Evolutionary conservation across 306 rosid genomes (phyloP).

Genomic region (Sicyos baderoa): DNA sequence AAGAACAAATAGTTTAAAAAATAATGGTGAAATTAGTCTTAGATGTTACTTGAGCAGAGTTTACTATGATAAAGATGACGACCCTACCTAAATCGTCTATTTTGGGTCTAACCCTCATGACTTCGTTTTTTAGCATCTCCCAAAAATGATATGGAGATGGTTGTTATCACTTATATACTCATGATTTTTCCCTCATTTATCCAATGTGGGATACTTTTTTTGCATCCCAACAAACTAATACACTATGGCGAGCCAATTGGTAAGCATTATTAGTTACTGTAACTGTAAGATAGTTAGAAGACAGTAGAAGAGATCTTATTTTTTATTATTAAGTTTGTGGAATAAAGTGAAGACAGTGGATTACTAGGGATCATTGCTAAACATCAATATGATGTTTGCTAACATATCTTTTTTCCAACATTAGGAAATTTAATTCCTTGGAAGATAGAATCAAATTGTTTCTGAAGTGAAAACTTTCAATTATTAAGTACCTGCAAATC

Average conservation of each 20-base stretch:
- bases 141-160: too few relatives aligned
- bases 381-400: not conserved
- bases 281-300: not conserved
- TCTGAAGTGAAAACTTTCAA: not conserved
- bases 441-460: not conserved
- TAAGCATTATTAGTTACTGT: too few relatives aligned
- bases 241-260: too few relatives aligned
- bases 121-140: too few relatives aligned
- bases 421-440: not conserved
- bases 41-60: not conserved
- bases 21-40: slow-evolving; percentile 2
- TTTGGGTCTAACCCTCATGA: too few relatives aligned
- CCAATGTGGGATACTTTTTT: too few relatives aligned
- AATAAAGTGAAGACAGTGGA: not conserved
- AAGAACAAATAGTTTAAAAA: slow-evolving; percentile 12
- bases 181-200: too few relatives aligned
- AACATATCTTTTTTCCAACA: not conserved
- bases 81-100: too few relatives aligned
- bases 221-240: too few relatives aligned
- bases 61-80: too few relatives aligned
- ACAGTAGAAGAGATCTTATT: not conserved
- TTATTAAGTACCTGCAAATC: slow-evolving; percentile 64
- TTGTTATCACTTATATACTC: too few relatives aligned
- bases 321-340: not conserved
- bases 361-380: not conserved